Evolutionary conservation across 2,329 filamentous ascomycete species (phyloP).

Genomic region (Ophiostoma australiae): DNA sequence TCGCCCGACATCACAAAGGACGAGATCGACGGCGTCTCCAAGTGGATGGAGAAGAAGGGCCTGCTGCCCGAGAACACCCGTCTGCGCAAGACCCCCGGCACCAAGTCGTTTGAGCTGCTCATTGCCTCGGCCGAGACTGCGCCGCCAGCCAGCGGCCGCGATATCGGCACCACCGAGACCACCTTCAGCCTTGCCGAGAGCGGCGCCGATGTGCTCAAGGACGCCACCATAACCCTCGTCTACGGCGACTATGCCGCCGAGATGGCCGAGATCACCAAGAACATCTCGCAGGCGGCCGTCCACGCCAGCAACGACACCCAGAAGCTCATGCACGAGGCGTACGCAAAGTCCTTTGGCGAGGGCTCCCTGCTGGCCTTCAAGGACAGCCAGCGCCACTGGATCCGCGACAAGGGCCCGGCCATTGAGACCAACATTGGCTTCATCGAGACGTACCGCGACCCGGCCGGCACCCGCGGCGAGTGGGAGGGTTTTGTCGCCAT

Average conservation of each 20-base stretch:
- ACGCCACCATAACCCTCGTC: slow-evolving; percentile 64
- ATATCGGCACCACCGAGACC: slow-evolving; percentile 59
- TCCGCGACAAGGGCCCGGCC: slow-evolving; percentile 73
- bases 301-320: slow-evolving; percentile 70
- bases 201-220: slow-evolving; percentile 54
- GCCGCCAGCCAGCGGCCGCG: slow-evolving; percentile 58
- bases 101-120: slow-evolving; percentile 59
- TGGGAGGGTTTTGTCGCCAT: slow-evolving; percentile 81
- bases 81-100: slow-evolving; percentile 58
- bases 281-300: slow-evolving; percentile 62
- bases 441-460: slow-evolving; percentile 80
- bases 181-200: slow-evolving; percentile 58
- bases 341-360: slow-evolving; percentile 67
- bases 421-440: slow-evolving; percentile 80
- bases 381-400: slow-evolving; percentile 75
- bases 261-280: slow-evolving; percentile 63
- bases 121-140: slow-evolving; percentile 64
- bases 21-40: slow-evolving; percentile 68
- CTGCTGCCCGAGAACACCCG: slow-evolving; percentile 73
- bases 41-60: slow-evolving; percentile 63
- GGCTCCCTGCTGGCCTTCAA: slow-evolving; percentile 76
- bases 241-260: slow-evolving; percentile 71
- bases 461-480: slow-evolving; percentile 72
- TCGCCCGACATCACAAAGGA: slow-evolving; percentile 67
- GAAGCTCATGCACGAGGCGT: slow-evolving; percentile 66